These are phyloP conservation scores for Aschersonia sp. DNA, from an alignment of 2,329 filamentous ascomycete genomes.

Conservation along the genomic window DNA sequence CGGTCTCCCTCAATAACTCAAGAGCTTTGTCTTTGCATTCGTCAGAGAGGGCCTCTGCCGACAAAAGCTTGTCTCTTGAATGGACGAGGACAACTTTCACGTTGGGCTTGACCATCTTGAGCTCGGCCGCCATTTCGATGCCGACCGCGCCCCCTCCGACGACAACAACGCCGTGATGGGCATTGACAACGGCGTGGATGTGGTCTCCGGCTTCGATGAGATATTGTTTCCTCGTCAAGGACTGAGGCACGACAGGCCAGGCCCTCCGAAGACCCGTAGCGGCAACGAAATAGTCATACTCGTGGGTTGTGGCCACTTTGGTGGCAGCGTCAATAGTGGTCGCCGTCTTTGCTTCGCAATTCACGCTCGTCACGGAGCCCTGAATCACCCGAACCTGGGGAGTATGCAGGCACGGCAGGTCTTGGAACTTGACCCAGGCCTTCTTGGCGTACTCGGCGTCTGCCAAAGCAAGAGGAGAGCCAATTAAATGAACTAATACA, in stretches of 20 bases:
- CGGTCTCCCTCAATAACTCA: slow-evolving; percentile 42
- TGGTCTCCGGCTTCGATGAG: slow-evolving; percentile 46
- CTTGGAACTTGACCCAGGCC: slow-evolving; percentile 55
- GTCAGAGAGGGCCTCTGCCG: slow-evolving; percentile 56
- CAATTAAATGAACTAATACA: slow-evolving; percentile 55
- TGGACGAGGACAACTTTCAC: slow-evolving; percentile 61
- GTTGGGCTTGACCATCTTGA: slow-evolving; percentile 52
- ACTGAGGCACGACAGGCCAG: slow-evolving; percentile 61
- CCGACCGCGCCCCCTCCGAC: slow-evolving; percentile 70
- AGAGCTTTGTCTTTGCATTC: slow-evolving; percentile 51
- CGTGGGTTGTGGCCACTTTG: slow-evolving; percentile 23
- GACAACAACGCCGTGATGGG: slow-evolving; percentile 47
- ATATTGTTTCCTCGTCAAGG: slow-evolving; percentile 45
- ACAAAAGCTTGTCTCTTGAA: slow-evolving; percentile 55
- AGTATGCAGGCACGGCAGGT: slow-evolving; percentile 51
- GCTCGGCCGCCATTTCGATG: slow-evolving; percentile 68
- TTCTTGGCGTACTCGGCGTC: slow-evolving; percentile 47
- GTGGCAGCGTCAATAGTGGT: slow-evolving; percentile 35
- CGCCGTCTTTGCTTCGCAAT: slow-evolving; percentile 44
- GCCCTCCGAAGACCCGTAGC: slow-evolving; percentile 54
- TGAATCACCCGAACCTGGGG: slow-evolving; percentile 50
- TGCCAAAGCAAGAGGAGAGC: slow-evolving; percentile 57
- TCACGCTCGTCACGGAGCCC: slow-evolving; percentile 46
- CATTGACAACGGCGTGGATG: slow-evolving; percentile 36
- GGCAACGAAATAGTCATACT: slow-evolving; percentile 65